A percentile compares a stretch with the other conserved stretches of the same genome.
phyloP scores from a whole-genome alignment of 192 early-diverging fungal genomes.

The Physocladia obscura region DNA sequence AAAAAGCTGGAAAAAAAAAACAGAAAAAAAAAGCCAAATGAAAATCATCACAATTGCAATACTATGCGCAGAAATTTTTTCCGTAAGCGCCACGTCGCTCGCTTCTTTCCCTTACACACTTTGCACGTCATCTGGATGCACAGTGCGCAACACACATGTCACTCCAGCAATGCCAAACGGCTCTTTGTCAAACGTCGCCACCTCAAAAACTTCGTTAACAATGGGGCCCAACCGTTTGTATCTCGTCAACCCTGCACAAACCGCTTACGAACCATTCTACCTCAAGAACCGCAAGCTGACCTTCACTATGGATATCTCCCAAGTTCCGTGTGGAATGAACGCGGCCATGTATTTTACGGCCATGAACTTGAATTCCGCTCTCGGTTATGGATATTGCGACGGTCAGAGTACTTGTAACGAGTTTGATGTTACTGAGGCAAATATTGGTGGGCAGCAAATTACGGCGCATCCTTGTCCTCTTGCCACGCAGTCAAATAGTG shows the following conservation, averaged over 20 bases:
- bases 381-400: neutral
- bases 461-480: neutral
- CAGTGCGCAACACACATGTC: neutral
- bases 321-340: slow-evolving; percentile 37
- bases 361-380: slow-evolving; percentile 26
- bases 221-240: slow-evolving; percentile 12
- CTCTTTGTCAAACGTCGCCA: neutral
- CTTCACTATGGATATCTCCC: slow-evolving; percentile 25
- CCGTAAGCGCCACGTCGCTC: too few species aligned
- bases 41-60: too few species aligned
- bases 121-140: neutral
- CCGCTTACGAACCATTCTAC: slow-evolving; percentile 14
- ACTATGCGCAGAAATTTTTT: too few species aligned
- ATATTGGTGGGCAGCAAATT: neutral
- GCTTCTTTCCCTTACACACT: neutral
- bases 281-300: slow-evolving; percentile 24
- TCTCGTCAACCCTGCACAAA: neutral
- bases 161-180: neutral
- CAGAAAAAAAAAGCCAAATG: too few species aligned
- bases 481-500: neutral
- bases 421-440: neutral
- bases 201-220: neutral
- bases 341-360: slow-evolving; percentile 36
- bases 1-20: too few species aligned
- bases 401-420: neutral